Conservation (phyloP, 208 protist species). For the Trypanosomatidae sp. region DNA sequence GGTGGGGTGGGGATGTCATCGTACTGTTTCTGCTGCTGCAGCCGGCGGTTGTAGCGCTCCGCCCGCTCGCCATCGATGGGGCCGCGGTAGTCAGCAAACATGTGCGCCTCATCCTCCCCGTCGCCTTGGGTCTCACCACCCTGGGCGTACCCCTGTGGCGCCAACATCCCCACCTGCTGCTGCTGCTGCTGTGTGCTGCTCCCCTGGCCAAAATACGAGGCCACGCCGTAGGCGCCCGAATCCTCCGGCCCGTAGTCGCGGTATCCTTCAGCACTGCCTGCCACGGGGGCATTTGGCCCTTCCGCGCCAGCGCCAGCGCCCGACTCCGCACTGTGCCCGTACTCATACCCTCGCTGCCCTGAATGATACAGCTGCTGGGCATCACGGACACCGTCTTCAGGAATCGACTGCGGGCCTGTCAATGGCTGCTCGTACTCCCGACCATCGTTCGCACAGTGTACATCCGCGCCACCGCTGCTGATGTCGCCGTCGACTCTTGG, state of each 20-base stretch:
- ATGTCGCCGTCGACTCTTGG: background rate
- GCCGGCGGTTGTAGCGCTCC: conserved; percentile 13
- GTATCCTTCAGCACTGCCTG: background rate
- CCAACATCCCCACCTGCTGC: background rate
- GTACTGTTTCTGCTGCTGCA: conserved; percentile 26
- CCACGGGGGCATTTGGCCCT: background rate
- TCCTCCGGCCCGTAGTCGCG: background rate
- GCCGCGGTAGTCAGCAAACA: conserved; percentile 32
- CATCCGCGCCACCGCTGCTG: background rate
- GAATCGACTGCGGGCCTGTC: conserved; percentile 3
- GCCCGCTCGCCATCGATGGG: conserved; percentile 17
- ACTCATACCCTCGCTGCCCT: background rate
- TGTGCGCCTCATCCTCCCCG: conserved; percentile 13
- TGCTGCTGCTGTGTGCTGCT: background rate
- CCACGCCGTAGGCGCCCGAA: background rate
- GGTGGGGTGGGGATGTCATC: conserved; percentile 20
- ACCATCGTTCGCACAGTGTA: background rate
- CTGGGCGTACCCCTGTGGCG: background rate
- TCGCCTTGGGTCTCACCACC: conserved; percentile 5
- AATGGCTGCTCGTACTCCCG: background rate
- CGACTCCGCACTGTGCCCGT: background rate
- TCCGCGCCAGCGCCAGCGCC: background rate
- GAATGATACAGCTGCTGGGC: background rate
- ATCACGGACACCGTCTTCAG: background rate
- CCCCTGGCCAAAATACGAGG: background rate